Percentiles rank a stretch among this genome's conserved stretches.
These are phyloP conservation scores for Alternaria rosae DNA, from an alignment of 2,329 filamentous ascomycete species.

Conservation along the genomic window DNA sequence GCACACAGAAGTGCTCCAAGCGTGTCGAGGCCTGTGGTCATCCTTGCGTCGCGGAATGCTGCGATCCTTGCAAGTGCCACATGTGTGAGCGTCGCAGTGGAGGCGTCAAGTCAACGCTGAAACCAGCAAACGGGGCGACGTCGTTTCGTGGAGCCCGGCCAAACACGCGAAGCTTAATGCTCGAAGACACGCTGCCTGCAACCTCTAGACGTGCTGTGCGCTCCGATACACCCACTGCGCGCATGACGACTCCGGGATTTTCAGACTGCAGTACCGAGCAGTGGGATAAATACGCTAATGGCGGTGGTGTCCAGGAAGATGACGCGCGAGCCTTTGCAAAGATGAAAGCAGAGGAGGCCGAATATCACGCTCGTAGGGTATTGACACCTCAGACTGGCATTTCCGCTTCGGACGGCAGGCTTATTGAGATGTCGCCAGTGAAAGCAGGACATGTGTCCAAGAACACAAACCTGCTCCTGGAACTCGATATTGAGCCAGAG, in stretches of 20 bases:
- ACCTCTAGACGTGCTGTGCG: not conserved
- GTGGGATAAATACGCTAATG: slow-evolving; percentile 19
- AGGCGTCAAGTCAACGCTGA: slow-evolving; percentile 37
- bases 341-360: slow-evolving; percentile 20
- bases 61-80: slow-evolving; percentile 39
- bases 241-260: not conserved
- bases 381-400: not conserved
- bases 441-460: slow-evolving; percentile 10
- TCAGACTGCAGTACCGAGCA: slow-evolving; percentile 8
- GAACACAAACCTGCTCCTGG: slow-evolving; percentile 27
- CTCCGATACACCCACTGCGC: not conserved
- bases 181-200: slow-evolving; percentile 8
- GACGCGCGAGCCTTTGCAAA: slow-evolving; percentile 26
- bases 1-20: slow-evolving; percentile 39
- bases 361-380: slow-evolving; percentile 14
- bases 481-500: slow-evolving; percentile 17
- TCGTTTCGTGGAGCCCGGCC: slow-evolving; percentile 2
- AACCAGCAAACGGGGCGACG: slow-evolving; percentile 15
- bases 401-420: not conserved
- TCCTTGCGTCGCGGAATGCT: slow-evolving; percentile 38
- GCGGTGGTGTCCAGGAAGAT: slow-evolving; percentile 23
- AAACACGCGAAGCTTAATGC: slow-evolving; percentile 2
- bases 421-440: slow-evolving; percentile 28
- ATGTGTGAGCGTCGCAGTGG: slow-evolving; percentile 34
- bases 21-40: slow-evolving; percentile 37